These are phyloP conservation scores for Chaetomium fimeti DNA, from an alignment of 495 filamentous ascomycete species.

Conservation along the genomic window DNA sequence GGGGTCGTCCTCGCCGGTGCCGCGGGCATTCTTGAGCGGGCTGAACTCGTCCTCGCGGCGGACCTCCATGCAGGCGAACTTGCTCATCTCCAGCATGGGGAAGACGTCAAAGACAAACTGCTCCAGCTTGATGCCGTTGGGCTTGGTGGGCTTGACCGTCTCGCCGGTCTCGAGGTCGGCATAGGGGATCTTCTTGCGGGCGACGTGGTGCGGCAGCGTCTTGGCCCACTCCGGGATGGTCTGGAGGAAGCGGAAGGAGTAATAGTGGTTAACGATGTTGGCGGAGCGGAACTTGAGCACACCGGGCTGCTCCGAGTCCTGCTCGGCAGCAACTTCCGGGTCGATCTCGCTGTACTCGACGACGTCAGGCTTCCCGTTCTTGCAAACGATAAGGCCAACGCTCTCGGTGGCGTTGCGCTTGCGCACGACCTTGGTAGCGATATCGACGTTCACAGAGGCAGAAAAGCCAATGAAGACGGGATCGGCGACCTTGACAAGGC, in stretches of 20 bases:
- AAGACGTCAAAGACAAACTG: constrained; percentile 99
- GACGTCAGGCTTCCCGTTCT: constrained; percentile 95
- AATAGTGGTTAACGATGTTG: constrained; percentile 99
- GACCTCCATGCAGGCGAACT: constrained; percentile 95
- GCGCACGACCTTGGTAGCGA: constrained; percentile 96
- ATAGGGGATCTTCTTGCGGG: constrained; percentile 96
- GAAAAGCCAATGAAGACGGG: constrained; percentile 94
- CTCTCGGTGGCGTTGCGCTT: constrained; percentile 97
- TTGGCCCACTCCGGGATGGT: constrained; percentile 82
- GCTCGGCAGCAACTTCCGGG: constrained; percentile 77
- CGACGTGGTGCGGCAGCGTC: constrained; percentile 90
- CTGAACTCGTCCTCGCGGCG: constrained; percentile 98
- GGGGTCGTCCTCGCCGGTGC: constrained; percentile 88
- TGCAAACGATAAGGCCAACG: constrained; percentile 88
- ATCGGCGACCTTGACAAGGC: constrained; percentile 95
- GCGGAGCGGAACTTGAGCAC: constrained; percentile 94
- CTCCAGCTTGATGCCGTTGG: constrained; percentile 98
- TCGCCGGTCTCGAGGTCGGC: constrained; percentile 73
- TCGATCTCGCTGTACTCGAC: constrained; percentile 99
- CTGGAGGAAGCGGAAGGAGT: constrained; percentile 90
- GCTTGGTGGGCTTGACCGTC: constrained; percentile 81
- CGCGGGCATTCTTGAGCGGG: constrained; percentile 91
- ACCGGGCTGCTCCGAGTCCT: constrained; percentile 76
- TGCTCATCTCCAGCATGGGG: constrained; percentile 77
- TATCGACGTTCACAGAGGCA: constrained; percentile 84